Evolutionary conservation across 2,329 filamentous ascomycete genomes (phyloP).

Genomic region (Tympanopsis confertula): DNA sequence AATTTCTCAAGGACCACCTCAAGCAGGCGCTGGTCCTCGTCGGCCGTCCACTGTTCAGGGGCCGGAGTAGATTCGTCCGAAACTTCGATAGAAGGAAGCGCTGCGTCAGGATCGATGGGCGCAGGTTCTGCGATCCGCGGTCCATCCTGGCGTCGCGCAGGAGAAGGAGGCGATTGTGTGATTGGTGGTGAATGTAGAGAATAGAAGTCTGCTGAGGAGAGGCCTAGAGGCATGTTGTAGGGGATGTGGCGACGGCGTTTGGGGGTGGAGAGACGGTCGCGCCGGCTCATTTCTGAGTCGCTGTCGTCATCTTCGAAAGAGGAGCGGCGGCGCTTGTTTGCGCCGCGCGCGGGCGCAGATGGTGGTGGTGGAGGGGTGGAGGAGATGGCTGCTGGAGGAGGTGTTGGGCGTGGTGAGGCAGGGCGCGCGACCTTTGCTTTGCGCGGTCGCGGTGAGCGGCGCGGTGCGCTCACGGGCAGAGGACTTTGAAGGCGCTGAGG

Average conservation of each 20-base stretch:
- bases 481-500: constrained; percentile 23
- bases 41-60: constrained; percentile 17
- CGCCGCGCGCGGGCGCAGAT: constrained; percentile 15
- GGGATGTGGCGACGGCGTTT: constrained; percentile 28
- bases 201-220: constrained; percentile 27
- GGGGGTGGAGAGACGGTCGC: constrained; percentile 22
- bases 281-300: constrained; percentile 5
- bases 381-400: constrained; percentile 9
- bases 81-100: constrained; percentile 18
- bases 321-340: constrained; percentile 24
- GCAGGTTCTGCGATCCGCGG: constrained; percentile 5
- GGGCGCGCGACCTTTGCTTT: neutral
- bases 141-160: constrained; percentile 6
- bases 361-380: constrained; percentile 11
- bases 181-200: constrained; percentile 16
- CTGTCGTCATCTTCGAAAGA: constrained; percentile 11
- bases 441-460: constrained; percentile 1
- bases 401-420: neutral
- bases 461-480: constrained; percentile 15
- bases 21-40: constrained; percentile 27
- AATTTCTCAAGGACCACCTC: constrained; percentile 29
- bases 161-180: constrained; percentile 16
- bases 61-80: constrained; percentile 2
- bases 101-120: constrained; percentile 14
- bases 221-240: constrained; percentile 27